Percentiles rank a stretch among this genome's conserved stretches.
phyloP scores from a whole-genome alignment of 1,139 yeast genomes.

The Williopsis jadinii region DNA sequence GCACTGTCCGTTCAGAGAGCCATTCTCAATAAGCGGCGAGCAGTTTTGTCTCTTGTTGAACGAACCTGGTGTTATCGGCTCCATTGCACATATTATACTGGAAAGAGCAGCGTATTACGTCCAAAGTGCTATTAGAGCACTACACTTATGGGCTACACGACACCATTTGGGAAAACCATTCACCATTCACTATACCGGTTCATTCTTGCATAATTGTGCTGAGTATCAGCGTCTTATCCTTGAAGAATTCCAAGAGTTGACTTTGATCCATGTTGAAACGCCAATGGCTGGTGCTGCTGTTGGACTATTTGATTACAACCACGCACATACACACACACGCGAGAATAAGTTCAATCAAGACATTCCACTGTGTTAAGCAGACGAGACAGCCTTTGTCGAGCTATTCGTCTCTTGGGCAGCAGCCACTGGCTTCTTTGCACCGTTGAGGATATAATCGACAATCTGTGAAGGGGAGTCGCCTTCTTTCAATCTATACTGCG shows the following conservation, averaged over 20 bases:
- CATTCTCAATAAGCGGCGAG: constrained; percentile 6
- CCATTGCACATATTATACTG: constrained; percentile 15
- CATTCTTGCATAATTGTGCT: constrained; percentile 24
- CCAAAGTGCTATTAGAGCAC: constrained; percentile 2
- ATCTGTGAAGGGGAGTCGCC: constrained; percentile 50
- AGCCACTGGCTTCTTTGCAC: constrained; percentile 20
- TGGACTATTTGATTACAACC: background rate
- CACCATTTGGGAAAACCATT: no score
- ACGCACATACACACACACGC: background rate
- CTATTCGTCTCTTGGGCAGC: background rate
- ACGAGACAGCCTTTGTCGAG: background rate
- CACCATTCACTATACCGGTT: constrained; percentile 23
- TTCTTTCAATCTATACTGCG: constrained; percentile 46
- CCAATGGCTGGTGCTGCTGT: constrained; percentile 11
- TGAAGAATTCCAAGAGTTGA: background rate
- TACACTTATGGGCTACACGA: constrained; percentile 4
- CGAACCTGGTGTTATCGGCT: background rate
- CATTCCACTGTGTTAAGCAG: no score
- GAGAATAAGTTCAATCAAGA: no score
- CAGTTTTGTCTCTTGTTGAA: constrained; percentile 1
- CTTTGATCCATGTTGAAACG: constrained; percentile 1
- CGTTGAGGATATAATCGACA: constrained; percentile 50
- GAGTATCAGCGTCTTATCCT: constrained; percentile 20
- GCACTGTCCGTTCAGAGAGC: background rate
- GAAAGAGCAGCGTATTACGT: constrained; percentile 12